These are phyloP conservation scores for Penicillium desertorum DNA, from an alignment of 495 filamentous ascomycete species.

Conservation along the genomic window DNA sequence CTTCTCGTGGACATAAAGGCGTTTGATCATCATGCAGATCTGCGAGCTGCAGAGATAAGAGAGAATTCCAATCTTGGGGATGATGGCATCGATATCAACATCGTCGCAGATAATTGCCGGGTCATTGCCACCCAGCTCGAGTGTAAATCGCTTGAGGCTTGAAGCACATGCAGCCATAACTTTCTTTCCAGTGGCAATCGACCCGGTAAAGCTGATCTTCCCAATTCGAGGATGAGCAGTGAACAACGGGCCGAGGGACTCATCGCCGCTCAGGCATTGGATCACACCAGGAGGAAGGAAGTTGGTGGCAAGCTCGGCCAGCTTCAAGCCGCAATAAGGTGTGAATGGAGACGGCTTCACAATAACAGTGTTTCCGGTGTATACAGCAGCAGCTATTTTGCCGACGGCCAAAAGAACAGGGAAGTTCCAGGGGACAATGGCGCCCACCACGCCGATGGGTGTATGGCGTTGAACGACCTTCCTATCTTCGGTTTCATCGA, in stretches of 20 bases:
- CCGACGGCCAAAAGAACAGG: slow-evolving; percentile 57
- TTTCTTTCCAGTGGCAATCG: slow-evolving; percentile 60
- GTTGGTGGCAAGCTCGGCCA: slow-evolving; percentile 58
- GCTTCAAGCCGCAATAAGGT: slow-evolving; percentile 65
- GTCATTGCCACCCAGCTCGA: slow-evolving; percentile 68
- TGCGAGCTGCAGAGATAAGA: slow-evolving; percentile 58
- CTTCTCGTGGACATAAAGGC: slow-evolving; percentile 66
- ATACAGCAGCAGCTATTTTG: slow-evolving; percentile 57
- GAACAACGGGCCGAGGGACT: slow-evolving; percentile 60
- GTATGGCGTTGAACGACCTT: slow-evolving; percentile 52
- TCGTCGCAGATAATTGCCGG: slow-evolving; percentile 64
- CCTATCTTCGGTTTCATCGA: slow-evolving; percentile 51
- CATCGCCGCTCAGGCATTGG: slow-evolving; percentile 65
- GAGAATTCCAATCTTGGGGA: slow-evolving; percentile 49
- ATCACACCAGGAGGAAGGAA: slow-evolving; percentile 67
- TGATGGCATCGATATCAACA: slow-evolving; percentile 60
- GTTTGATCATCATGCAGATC: slow-evolving; percentile 62
- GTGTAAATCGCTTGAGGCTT: slow-evolving; percentile 60
- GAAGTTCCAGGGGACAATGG: slow-evolving; percentile 64
- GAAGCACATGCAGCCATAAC: slow-evolving; percentile 60
- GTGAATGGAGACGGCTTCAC: slow-evolving; percentile 66
- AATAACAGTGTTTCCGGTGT: slow-evolving; percentile 59
- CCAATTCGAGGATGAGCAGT: slow-evolving; percentile 59
- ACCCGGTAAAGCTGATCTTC: slow-evolving; percentile 72
- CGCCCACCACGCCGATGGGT: slow-evolving; percentile 58